Conservation (phyloP, 1,139 yeast species). For the Lodderomyces pseudojiufengensis region DNA sequence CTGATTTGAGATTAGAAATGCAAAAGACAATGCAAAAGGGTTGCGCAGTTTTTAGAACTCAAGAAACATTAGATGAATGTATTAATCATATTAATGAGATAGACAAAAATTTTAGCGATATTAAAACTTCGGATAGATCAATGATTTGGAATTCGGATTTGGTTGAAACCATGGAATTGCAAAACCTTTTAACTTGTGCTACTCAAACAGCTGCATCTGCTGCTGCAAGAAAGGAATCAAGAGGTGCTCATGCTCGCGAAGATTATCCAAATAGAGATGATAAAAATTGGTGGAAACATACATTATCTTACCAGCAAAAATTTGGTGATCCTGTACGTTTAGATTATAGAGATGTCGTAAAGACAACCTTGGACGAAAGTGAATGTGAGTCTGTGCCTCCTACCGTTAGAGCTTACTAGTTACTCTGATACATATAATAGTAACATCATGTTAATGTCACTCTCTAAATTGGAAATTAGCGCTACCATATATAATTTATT, state of each 20-base stretch:
- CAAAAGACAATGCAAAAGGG: slow-evolving; percentile 96
- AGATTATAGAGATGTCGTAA: slow-evolving; percentile 83
- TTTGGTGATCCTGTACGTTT: slow-evolving; percentile 70
- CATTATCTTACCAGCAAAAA: slow-evolving; percentile 82
- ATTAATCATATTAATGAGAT: slow-evolving; percentile 72
- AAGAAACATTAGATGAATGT: slow-evolving; percentile 88
- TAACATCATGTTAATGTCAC: neutral
- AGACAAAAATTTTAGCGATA: slow-evolving; percentile 62
- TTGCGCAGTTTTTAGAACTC: slow-evolving; percentile 94
- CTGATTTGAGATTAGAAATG: slow-evolving; percentile 87
- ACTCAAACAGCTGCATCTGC: slow-evolving; percentile 94
- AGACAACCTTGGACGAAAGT: slow-evolving; percentile 77
- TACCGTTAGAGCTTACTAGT: slow-evolving; percentile 86
- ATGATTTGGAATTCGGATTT: slow-evolving; percentile 98
- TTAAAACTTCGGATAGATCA: slow-evolving; percentile 89
- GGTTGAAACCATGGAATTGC: slow-evolving; percentile 93
- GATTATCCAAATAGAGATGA: slow-evolving; percentile 96
- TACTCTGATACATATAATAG: neutral
- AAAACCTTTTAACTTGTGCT: slow-evolving; percentile 95
- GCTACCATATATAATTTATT: slow-evolving; percentile 1
- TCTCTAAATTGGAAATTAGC: neutral
- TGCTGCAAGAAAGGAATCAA: slow-evolving; percentile 91
- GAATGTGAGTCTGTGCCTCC: slow-evolving; percentile 98
- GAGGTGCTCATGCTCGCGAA: slow-evolving; percentile 99
- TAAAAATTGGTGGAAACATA: slow-evolving; percentile 95